Evolutionary conservation across 2,329 filamentous ascomycete species (phyloP), one percentile per base, ranked within the genome.

Genomic region (Dothidotthia symphoricarpi): DNA sequence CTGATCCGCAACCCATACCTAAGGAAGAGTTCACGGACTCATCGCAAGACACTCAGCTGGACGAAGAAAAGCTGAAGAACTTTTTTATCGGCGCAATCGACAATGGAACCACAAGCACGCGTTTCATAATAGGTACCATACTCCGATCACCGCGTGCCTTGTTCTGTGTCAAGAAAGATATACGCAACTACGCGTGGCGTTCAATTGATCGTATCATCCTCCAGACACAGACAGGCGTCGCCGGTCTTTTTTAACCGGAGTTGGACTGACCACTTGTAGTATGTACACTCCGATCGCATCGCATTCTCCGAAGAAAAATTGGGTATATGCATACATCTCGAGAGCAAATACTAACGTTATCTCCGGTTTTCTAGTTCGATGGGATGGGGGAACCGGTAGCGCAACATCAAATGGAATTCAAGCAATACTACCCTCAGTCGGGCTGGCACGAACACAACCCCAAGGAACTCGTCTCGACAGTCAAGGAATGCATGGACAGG

Each of bases 371-470:
- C n/a, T 9, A 22, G 19, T 95, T 95, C 71, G 83, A 95, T 68
- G 81, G 81, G 49, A 71, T 78, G 28, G 88, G 89, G 38, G 81
- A 85, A 42, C 86, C 86, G 3, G 78, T 93, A 29, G 88, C 86
- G 25, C 83, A 82, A 53, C 88, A 95, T 64, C 89, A 95, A 69
- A 82, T 90, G 50, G 88, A 94, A 64, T 90, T 95, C 60, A 80
- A 81, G 50, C 90, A 95, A 63, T 79, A 85, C 42, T 91, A 94
- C 66, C 87, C 88, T 12, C 76, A 89, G 45, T 84, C 89, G 49
- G 90, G 90, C 67, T 94, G 87, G 88, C 87, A 95, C 66, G 89
- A 95, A 65, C 88, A 95, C 61, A 84, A 94, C 57, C 87, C 89
- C 4, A 70, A 80, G 34, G 86, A 88, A 59, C 79, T 95, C 36